Percentiles rank a stretch among this genome's conserved stretches.
These are phyloP conservation scores for Sarcodon sp. DNA, from an alignment of 768 basidiomycete genomes.

Conservation along the genomic window DNA sequence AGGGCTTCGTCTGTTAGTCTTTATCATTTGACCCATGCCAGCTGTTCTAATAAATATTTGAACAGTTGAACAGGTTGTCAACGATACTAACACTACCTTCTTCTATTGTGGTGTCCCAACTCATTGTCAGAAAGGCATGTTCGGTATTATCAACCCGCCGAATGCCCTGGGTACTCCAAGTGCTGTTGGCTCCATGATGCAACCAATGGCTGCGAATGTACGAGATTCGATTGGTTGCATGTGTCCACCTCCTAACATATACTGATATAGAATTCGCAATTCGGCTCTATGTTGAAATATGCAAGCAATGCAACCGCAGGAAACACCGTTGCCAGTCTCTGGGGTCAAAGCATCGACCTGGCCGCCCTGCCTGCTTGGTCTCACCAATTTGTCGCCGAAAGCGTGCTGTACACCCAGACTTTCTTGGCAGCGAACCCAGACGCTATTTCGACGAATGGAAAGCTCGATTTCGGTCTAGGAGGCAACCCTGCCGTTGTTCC, in stretches of 20 bases:
- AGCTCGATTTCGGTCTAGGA: slow-evolving; percentile 32
- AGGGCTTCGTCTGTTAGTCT: slow-evolving; percentile 34
- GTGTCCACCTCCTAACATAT: too few species aligned
- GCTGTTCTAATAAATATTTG: not conserved
- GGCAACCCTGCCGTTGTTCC: slow-evolving; percentile 46
- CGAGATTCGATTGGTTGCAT: too few species aligned
- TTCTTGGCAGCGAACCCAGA: slow-evolving; percentile 39
- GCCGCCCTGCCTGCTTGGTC: slow-evolving; percentile 40
- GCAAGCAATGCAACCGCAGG: slow-evolving; percentile 31
- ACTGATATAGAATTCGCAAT: slow-evolving; percentile 23
- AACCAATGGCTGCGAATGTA: slow-evolving; percentile 16
- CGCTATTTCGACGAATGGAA: slow-evolving; percentile 33
- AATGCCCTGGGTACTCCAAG: slow-evolving; percentile 31
- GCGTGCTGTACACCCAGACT: slow-evolving; percentile 36
- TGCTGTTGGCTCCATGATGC: slow-evolving; percentile 43
- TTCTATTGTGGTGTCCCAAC: slow-evolving; percentile 60
- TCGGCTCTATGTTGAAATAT: slow-evolving; percentile 44
- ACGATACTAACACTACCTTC: slow-evolving; percentile 60
- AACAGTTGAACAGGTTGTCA: slow-evolving; percentile 57
- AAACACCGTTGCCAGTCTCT: slow-evolving; percentile 33
- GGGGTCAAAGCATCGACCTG: slow-evolving; percentile 58
- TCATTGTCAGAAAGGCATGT: slow-evolving; percentile 81
- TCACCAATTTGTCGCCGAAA: slow-evolving; percentile 35
- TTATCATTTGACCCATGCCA: too few species aligned
- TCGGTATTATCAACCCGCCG: slow-evolving; percentile 64